These are phyloP conservation scores for Agrocybe pediades DNA, from an alignment of 768 basidiomycete genomes.

Conservation along the genomic window DNA sequence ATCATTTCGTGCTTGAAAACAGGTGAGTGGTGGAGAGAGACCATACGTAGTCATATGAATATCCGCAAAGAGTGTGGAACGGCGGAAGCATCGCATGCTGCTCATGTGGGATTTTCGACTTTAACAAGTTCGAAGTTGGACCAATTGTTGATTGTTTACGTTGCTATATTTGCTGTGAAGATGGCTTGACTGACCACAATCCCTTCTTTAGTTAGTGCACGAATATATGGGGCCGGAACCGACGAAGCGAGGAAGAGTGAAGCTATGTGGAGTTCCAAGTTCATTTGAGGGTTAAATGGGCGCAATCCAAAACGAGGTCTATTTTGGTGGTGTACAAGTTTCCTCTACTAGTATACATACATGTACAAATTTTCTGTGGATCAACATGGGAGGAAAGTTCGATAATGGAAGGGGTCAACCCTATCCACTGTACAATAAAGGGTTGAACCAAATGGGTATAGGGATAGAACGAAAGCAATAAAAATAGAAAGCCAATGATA, in stretches of 20 bases:
- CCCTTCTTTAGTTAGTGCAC: slow-evolving; percentile 44
- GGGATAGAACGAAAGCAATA: slow-evolving; percentile 4
- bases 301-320: slow-evolving; percentile 6
- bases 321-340: slow-evolving; percentile 5
- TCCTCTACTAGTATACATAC: slow-evolving; percentile 1
- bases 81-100: no score
- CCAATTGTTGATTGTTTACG: no score
- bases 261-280: slow-evolving; percentile 54
- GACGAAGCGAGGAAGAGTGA: slow-evolving; percentile 53
- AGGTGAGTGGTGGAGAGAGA: slow-evolving; percentile 33
- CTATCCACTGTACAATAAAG: slow-evolving; percentile 13
- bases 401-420: slow-evolving; percentile 7
- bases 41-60: no score
- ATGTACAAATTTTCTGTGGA: neutral
- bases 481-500: slow-evolving; percentile 5
- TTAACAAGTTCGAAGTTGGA: no score
- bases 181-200: neutral
- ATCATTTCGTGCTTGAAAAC: slow-evolving; percentile 54
- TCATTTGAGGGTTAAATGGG: slow-evolving; percentile 32
- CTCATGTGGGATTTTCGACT: no score
- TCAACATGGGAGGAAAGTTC: neutral
- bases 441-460: slow-evolving; percentile 9
- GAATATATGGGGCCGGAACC: slow-evolving; percentile 47
- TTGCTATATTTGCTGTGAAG: neutral
- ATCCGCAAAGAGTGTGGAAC: no score